Base-by-base conservation (phyloP, 192 early-diverging fungal genomes). In the Martensiomyces pterosporus region DNA sequence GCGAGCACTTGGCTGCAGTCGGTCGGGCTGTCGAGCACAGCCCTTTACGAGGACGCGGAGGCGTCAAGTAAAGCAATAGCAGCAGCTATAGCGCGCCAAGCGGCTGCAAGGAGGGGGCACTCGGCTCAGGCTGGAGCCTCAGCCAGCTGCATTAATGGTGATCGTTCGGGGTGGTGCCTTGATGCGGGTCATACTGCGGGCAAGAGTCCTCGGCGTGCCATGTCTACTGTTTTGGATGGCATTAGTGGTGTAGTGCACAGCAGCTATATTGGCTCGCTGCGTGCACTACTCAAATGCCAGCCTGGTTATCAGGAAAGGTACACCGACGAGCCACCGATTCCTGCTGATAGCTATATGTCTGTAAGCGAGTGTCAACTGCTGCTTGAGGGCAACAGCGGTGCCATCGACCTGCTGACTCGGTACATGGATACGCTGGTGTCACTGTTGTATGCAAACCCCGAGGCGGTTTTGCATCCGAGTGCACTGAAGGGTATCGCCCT, bases 331-430 rank as follows among this genome's bases (percentile, higher is more conserved):
- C n/a, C n/a, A n/a, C n/a, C n/a, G n/a, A n/a, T n/a, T n/a, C n/a
- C n/a, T n/a, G n/a, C n/a, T n/a, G n/a, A n/a, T n/a, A n/a, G n/a
- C n/a, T 52, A 41, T 13, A 27, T 39, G 16, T 24, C 34, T 5
- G 17, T 26, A 14, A 17, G 9, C 27, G 47, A 55, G 24, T 73
- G 58, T 24, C 29, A 29, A 12, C 27, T 17, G 39, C 9, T 47
- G 1, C 22, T 65, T 16, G 34, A 19, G 3, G 64, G 16, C 14
- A 72, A 73, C 16, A 3, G 21, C 5, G 55, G 55, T 39, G 32
- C 38, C 4, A 29, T 73, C 15, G 70, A 73, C n/a, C 18, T 66
- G 50, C 42, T 73, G 15, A 21, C 50, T 10, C 54, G 58, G 12
- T 67, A 47, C 36, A 24, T 39, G 18, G 43, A 38, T 15, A 41